phyloP scores from a whole-genome alignment of 225 moss, liverwort and hornwort genomes.

The Sphagnum tenellum region DNA sequence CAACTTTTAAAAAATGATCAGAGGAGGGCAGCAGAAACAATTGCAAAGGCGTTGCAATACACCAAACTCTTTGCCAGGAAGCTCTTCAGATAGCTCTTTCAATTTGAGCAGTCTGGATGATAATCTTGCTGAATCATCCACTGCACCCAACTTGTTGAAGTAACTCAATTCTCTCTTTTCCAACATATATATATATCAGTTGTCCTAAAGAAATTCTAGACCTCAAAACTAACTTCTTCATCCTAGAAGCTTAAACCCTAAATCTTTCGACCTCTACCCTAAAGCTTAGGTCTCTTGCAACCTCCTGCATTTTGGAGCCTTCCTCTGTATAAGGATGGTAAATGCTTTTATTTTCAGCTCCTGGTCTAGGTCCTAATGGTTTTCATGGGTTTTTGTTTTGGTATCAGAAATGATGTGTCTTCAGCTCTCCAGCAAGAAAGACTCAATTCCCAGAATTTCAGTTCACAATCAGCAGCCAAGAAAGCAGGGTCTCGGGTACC shows the following conservation, averaged over 20 bases:
- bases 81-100: conserved; percentile 19
- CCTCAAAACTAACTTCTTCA: not conserved
- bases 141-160: conserved; percentile 6
- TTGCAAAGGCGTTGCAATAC: no score
- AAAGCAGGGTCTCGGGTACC: conserved; percentile 10
- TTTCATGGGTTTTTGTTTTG: not conserved
- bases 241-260: not conserved
- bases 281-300: no score
- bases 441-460: conserved; percentile 7
- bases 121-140: conserved; percentile 17
- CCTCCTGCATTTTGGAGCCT: no score
- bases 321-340: no score
- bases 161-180: not conserved
- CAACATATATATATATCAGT: not conserved
- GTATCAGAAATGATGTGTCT: conserved; percentile 21
- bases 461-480: conserved; percentile 6
- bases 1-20: no score
- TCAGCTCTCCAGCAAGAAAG: conserved; percentile 3
- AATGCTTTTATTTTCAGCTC: no score
- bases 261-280: no score
- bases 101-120: conserved; percentile 25
- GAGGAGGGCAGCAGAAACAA: no score
- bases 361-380: no score
- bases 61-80: not conserved
- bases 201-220: not conserved